A percentile compares a stretch with the other conserved stretches of the same genome.
Conservation (phyloP, 768 basidiomycete genomes). For the Pisolithus orientalis region DNA sequence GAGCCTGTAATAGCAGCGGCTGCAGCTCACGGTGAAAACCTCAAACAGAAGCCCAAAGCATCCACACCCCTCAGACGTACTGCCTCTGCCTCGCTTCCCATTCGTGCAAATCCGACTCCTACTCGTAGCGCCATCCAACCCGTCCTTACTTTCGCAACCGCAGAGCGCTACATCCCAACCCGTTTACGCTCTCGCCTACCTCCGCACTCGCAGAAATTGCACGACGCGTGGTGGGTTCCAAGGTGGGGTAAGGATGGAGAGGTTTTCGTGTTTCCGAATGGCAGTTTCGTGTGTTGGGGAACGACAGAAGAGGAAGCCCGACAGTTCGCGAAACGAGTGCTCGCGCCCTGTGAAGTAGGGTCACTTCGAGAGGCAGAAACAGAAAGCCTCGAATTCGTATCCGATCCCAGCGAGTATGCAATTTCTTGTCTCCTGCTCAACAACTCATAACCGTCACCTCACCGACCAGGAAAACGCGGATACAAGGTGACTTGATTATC, state of each 20-base stretch:
- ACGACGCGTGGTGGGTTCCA: constrained; percentile 79
- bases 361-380: constrained; percentile 68
- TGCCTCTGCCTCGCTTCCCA: constrained; percentile 79
- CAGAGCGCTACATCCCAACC: constrained; percentile 72
- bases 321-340: constrained; percentile 58
- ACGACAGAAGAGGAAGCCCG: constrained; percentile 69
- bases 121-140: constrained; percentile 72
- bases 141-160: constrained; percentile 78
- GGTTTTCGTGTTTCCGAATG: constrained; percentile 83
- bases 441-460: not conserved
- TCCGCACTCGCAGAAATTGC: constrained; percentile 48
- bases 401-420: constrained; percentile 80
- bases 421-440: not conserved
- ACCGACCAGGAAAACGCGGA: constrained; percentile 60
- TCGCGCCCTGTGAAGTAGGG: constrained; percentile 56
- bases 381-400: constrained; percentile 89
- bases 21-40: constrained; percentile 10
- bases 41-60: constrained; percentile 72
- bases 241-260: constrained; percentile 71
- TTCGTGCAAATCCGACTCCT: constrained; percentile 81
- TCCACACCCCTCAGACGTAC: constrained; percentile 75
- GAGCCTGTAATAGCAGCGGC: not conserved
- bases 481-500: constrained; percentile 90
- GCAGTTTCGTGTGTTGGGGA: constrained; percentile 90
- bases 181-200: constrained; percentile 56